Conservation (phyloP, 1,284 basidiomycete species). For the Cutaneotrichosporon cutaneum region DNA sequence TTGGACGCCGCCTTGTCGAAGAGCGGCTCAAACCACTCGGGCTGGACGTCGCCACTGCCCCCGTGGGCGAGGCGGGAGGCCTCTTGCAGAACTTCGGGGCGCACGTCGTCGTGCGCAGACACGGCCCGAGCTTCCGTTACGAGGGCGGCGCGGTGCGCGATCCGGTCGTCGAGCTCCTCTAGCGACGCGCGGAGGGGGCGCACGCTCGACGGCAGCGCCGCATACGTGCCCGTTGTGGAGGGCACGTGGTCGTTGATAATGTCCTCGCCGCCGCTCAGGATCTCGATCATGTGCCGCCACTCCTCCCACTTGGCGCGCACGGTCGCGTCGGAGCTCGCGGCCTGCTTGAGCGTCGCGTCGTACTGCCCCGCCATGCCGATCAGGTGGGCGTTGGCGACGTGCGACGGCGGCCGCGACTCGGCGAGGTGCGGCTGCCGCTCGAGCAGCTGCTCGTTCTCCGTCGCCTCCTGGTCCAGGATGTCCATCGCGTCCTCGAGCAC, state of each 20-base stretch:
- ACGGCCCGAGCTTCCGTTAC: constrained; percentile 66
- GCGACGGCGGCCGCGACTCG: constrained; percentile 63
- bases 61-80: constrained; percentile 58
- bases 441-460: constrained; percentile 70
- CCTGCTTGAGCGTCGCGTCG: constrained; percentile 68
- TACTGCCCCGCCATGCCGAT: constrained; percentile 70
- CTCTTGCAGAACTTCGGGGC: constrained; percentile 65
- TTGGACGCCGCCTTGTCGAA: constrained; percentile 76
- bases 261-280: constrained; percentile 73
- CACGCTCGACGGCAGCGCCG: constrained; percentile 55
- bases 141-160: constrained; percentile 62
- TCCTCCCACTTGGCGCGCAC: constrained; percentile 81
- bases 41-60: constrained; percentile 68
- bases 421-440: constrained; percentile 53
- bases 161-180: constrained; percentile 76
- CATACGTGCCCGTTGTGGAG: constrained; percentile 32
- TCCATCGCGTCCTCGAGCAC: constrained; percentile 81
- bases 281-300: constrained; percentile 71
- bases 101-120: constrained; percentile 72
- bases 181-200: constrained; percentile 72
- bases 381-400: constrained; percentile 73
- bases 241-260: constrained; percentile 62
- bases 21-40: constrained; percentile 80
- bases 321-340: constrained; percentile 69
- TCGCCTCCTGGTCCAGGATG: constrained; percentile 81